A percentile compares a stretch with the other conserved stretches of the same genome.
phyloP scores from a whole-genome alignment of 371 early-diverging fungal genomes.

The Saksenaea oblongispora region DNA sequence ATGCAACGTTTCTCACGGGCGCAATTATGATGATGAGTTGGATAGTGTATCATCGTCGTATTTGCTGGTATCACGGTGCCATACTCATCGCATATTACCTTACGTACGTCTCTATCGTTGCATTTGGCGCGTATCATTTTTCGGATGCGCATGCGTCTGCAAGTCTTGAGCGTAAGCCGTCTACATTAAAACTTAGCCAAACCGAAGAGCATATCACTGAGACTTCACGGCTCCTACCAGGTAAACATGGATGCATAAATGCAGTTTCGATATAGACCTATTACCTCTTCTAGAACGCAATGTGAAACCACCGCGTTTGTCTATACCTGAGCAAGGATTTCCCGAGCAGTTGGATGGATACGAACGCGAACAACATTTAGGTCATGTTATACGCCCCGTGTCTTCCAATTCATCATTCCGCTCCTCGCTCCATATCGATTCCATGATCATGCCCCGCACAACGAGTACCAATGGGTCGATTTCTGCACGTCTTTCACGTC shows the following conservation, averaged over 20 bases:
- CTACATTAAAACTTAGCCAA: slow-evolving; percentile 16
- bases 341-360: slow-evolving; percentile 9
- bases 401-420: slow-evolving; percentile 37
- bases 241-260: slow-evolving; percentile 1
- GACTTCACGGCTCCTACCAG: slow-evolving; percentile 25
- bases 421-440: slow-evolving; percentile 37
- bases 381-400: slow-evolving; percentile 46
- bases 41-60: slow-evolving; percentile 63
- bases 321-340: slow-evolving; percentile 36
- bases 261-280: background rate
- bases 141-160: slow-evolving; percentile 30
- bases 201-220: slow-evolving; percentile 30
- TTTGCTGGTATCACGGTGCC: slow-evolving; percentile 63
- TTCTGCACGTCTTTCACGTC: slow-evolving; percentile 31
- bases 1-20: slow-evolving; percentile 69
- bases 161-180: slow-evolving; percentile 29
- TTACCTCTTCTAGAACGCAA: background rate
- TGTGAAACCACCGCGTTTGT: slow-evolving; percentile 22
- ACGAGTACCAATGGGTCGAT: slow-evolving; percentile 43
- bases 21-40: slow-evolving; percentile 61
- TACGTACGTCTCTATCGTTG: slow-evolving; percentile 56
- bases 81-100: slow-evolving; percentile 56
- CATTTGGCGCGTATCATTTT: slow-evolving; percentile 28
- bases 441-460: slow-evolving; percentile 29
- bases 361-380: slow-evolving; percentile 37